These are phyloP conservation scores for Fomitiporia mediterranea DNA, from an alignment of 1,284 basidiomycete genomes.

Conservation along the genomic window DNA sequence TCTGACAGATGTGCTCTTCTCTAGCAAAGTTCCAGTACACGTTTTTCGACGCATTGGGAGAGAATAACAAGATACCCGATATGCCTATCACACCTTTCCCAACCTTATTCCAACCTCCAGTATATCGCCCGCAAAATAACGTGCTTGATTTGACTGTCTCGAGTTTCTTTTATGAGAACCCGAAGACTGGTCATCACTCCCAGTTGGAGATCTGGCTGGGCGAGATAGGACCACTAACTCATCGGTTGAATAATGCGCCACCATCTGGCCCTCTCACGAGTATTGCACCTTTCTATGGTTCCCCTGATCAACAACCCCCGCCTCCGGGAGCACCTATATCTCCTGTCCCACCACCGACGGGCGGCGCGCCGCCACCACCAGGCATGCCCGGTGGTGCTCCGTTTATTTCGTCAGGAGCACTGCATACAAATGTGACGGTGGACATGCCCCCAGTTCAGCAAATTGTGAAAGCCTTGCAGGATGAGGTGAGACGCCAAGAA, in stretches of 20 bases:
- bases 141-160: slow-evolving; percentile 80
- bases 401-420: slow-evolving; percentile 44
- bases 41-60: slow-evolving; percentile 86
- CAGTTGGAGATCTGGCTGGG: slow-evolving; percentile 87
- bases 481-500: slow-evolving; percentile 49
- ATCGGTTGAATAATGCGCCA: slow-evolving; percentile 65
- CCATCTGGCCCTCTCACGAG: slow-evolving; percentile 60
- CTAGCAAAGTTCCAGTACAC: slow-evolving; percentile 88
- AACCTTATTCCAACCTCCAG: slow-evolving; percentile 75
- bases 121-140: slow-evolving; percentile 67
- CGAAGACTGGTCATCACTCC: slow-evolving; percentile 55
- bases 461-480: slow-evolving; percentile 68
- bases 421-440: slow-evolving; percentile 74
- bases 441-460: slow-evolving; percentile 70
- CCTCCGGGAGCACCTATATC: slow-evolving; percentile 13
- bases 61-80: slow-evolving; percentile 69
- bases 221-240: slow-evolving; percentile 75
- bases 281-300: slow-evolving; percentile 44
- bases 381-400: slow-evolving; percentile 35
- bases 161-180: slow-evolving; percentile 76
- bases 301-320: slow-evolving; percentile 15
- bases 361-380: slow-evolving; percentile 22
- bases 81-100: slow-evolving; percentile 87
- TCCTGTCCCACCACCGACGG: neutral
- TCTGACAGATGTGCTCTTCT: slow-evolving; percentile 25